Percentiles rank a stretch among this genome's conserved stretches.
phyloP scores from a whole-genome alignment of 176 grass and related monocot genomes.

The Chloris gayana region DNA sequence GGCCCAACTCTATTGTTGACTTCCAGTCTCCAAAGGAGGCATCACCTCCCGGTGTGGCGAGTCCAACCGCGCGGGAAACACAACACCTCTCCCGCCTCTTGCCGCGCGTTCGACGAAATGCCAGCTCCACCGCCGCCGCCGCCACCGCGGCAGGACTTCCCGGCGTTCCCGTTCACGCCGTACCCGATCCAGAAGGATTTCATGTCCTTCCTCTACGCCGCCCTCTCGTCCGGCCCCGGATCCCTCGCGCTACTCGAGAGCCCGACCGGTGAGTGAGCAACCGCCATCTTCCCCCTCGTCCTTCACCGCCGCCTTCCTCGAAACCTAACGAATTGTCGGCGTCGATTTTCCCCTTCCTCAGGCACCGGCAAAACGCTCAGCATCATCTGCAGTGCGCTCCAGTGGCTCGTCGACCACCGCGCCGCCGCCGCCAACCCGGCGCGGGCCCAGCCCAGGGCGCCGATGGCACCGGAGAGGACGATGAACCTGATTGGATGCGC shows the following conservation, averaged over 20 bases:
- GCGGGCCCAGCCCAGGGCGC: background rate
- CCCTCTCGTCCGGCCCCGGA: slow-evolving; percentile 63
- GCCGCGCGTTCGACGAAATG: slow-evolving; percentile 35
- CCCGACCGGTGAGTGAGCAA: slow-evolving; percentile 65
- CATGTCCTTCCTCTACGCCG: slow-evolving; percentile 82
- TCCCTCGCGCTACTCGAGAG: slow-evolving; percentile 86
- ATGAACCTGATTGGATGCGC: slow-evolving; percentile 91
- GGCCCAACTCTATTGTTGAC: too few relatives aligned
- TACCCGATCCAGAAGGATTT: slow-evolving; percentile 90
- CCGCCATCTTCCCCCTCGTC: background rate
- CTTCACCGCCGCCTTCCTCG: background rate
- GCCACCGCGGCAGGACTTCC: slow-evolving; percentile 59
- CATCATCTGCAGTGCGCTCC: slow-evolving; percentile 87
- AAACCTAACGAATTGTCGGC: background rate
- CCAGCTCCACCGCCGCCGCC: slow-evolving; percentile 1
- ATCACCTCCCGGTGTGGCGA: too few relatives aligned
- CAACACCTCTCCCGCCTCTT: background rate
- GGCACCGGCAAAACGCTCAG: slow-evolving; percentile 97
- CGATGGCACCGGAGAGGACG: slow-evolving; percentile 32
- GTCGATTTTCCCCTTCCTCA: slow-evolving; percentile 14
- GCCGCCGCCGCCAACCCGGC: background rate
- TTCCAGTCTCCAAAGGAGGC: too few relatives aligned
- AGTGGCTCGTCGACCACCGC: slow-evolving; percentile 79
- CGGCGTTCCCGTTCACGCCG: slow-evolving; percentile 82
- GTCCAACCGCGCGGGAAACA: slow-evolving; percentile 20